Conservation (phyloP, 2,329 filamentous ascomycete species). For the Penicillium carneum region DNA sequence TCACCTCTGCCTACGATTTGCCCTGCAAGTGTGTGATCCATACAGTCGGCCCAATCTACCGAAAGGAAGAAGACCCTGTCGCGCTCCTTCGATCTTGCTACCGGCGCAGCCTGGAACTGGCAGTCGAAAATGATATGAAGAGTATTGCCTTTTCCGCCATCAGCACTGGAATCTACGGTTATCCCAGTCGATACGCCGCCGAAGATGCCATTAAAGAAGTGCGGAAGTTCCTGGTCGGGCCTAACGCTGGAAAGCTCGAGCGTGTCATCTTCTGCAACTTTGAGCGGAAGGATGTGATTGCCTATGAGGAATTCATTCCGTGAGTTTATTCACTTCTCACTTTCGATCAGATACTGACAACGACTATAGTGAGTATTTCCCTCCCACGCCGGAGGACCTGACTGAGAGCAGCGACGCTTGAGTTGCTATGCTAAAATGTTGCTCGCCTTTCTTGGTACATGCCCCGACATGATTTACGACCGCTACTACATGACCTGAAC, state of each 20-base stretch:
- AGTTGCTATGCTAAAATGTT: background rate
- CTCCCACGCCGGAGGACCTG: constrained; percentile 52
- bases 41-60: constrained; percentile 84
- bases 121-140: constrained; percentile 69
- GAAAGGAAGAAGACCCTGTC: constrained; percentile 41
- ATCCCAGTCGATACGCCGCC: constrained; percentile 77
- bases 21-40: constrained; percentile 85
- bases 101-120: constrained; percentile 72
- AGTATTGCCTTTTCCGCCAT: constrained; percentile 83
- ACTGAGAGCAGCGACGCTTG: background rate
- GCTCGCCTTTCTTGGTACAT: background rate
- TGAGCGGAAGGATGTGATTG: constrained; percentile 74
- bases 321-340: constrained; percentile 57
- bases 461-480: constrained; percentile 5
- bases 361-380: constrained; percentile 56
- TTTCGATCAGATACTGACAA: constrained; percentile 15
- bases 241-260: constrained; percentile 61
- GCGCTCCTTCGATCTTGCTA: constrained; percentile 71
- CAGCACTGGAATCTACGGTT: constrained; percentile 90
- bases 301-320: constrained; percentile 77
- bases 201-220: constrained; percentile 71
- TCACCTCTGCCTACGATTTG: constrained; percentile 78
- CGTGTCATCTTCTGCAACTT: constrained; percentile 87
- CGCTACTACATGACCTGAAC: background rate
- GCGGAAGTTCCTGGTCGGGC: constrained; percentile 60